These are phyloP conservation scores for Cladochytrium replicatum DNA, from an alignment of 192 early-diverging fungal genomes.

Conservation along the genomic window DNA sequence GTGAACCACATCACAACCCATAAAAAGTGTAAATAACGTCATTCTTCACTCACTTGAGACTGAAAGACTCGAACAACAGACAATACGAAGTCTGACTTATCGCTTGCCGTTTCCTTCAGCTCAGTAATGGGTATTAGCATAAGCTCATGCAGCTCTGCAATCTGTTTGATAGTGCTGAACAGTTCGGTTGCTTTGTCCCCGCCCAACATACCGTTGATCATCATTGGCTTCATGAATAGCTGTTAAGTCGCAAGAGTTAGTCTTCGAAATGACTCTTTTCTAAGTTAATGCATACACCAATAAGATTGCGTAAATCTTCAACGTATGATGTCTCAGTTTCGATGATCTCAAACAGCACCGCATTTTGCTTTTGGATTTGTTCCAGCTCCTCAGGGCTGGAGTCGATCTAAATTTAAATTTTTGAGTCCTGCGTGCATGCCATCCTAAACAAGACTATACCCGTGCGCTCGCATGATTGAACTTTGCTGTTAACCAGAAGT, in stretches of 20 bases:
- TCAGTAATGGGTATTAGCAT: slow-evolving; percentile 15
- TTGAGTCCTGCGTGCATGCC: too few species aligned
- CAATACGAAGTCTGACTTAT: slow-evolving; percentile 7
- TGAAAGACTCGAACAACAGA: slow-evolving; percentile 16
- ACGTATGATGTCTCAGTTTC: slow-evolving; percentile 10
- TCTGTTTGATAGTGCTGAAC: slow-evolving; percentile 29
- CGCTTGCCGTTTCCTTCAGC: slow-evolving; percentile 4
- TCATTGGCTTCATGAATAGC: slow-evolving; percentile 22
- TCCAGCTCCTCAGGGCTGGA: slow-evolving; percentile 10
- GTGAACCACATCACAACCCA: neutral
- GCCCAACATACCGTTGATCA: slow-evolving; percentile 5
- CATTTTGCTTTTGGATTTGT: slow-evolving; percentile 19
- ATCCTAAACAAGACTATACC: too few species aligned
- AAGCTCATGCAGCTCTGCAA: slow-evolving; percentile 26
- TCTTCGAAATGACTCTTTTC: neutral
- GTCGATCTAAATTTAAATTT: too few species aligned
- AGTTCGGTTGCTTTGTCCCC: slow-evolving; percentile 6
- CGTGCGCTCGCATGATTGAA: too few species aligned
- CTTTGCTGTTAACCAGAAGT: slow-evolving; percentile 9
- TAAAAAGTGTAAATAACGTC: neutral
- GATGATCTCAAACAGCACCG: slow-evolving; percentile 24
- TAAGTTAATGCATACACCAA: too few species aligned
- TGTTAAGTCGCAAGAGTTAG: neutral
- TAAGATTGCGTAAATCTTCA: slow-evolving; percentile 1
- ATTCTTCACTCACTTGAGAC: slow-evolving; percentile 12